Percentiles rank a stretch among this genome's conserved stretches.
These are phyloP conservation scores for Cryptococcus maquisensis DNA, from an alignment of 1,284 basidiomycete genomes.

Conservation along the genomic window DNA sequence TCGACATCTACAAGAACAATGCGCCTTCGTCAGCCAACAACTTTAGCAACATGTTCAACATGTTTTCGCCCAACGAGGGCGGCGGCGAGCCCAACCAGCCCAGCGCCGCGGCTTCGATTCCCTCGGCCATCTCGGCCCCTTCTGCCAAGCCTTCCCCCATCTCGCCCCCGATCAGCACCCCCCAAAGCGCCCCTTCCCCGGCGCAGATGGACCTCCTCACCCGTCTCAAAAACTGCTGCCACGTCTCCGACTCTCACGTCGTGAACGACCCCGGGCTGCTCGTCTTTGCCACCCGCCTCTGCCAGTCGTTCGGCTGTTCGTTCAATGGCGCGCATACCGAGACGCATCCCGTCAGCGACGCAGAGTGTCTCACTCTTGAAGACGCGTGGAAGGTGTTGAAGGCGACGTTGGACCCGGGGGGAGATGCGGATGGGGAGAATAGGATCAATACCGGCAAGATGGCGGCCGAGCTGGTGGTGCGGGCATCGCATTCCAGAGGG, in stretches of 20 bases:
- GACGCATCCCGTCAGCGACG: constrained; percentile 28
- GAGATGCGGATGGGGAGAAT: constrained; percentile 44
- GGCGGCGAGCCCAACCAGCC: not conserved
- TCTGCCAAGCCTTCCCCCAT: constrained; percentile 10
- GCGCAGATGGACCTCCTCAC: constrained; percentile 42
- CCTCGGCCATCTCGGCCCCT: not conserved
- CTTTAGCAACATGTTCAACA: constrained; percentile 27
- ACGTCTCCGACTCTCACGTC: constrained; percentile 47
- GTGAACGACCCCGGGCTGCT: constrained; percentile 48
- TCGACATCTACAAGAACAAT: constrained; percentile 21
- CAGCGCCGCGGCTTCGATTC: not conserved
- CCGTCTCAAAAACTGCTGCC: constrained; percentile 46
- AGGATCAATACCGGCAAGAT: constrained; percentile 48
- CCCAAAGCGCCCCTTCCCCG: not conserved
- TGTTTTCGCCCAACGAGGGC: constrained; percentile 14
- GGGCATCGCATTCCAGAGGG: constrained; percentile 38
- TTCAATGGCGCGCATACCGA: constrained; percentile 40
- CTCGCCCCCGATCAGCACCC: constrained; percentile 7
- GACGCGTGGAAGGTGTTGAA: constrained; percentile 45
- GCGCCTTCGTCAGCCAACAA: constrained; percentile 12
- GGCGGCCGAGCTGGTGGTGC: constrained; percentile 46
- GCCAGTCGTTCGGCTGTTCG: constrained; percentile 43
- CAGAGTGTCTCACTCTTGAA: constrained; percentile 43
- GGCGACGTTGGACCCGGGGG: constrained; percentile 39
- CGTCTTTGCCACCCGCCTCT: constrained; percentile 47